Evolutionary conservation across 208 protist species (phyloP).

Genomic region (Leishmania lainsoni): DNA sequence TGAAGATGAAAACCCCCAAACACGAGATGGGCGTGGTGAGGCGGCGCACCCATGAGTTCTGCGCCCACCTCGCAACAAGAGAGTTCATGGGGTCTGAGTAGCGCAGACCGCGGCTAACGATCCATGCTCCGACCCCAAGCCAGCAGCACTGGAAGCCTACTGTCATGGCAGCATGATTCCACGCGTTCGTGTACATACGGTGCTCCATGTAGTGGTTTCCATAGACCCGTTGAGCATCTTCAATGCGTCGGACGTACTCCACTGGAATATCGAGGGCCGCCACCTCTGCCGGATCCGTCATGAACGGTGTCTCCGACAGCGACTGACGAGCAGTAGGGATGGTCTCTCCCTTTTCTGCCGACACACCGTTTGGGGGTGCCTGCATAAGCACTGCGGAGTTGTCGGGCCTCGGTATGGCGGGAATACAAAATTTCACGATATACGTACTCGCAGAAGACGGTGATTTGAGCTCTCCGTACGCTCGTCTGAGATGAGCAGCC

Average conservation of each 20-base stretch:
- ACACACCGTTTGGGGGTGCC: not conserved
- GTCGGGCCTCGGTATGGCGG: too few species aligned
- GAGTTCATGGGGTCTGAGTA: constrained; percentile 81
- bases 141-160: constrained; percentile 64
- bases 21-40: constrained; percentile 68
- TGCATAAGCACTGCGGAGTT: not conserved
- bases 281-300: constrained; percentile 46
- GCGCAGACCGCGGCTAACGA: constrained; percentile 59
- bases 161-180: constrained; percentile 44
- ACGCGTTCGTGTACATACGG: constrained; percentile 32
- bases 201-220: constrained; percentile 56
- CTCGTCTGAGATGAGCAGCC: not conserved
- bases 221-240: constrained; percentile 67
- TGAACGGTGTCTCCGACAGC: constrained; percentile 59
- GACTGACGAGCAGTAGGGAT: not conserved
- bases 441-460: not conserved
- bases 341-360: not conserved
- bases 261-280: constrained; percentile 47
- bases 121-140: constrained; percentile 64
- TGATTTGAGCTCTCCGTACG: not conserved
- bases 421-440: not conserved
- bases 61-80: constrained; percentile 49
- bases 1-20: constrained; percentile 52
- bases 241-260: constrained; percentile 67
- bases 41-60: constrained; percentile 43